Conservation (phyloP, 208 protist species). For the Trypanosomatidae sp. region DNA sequence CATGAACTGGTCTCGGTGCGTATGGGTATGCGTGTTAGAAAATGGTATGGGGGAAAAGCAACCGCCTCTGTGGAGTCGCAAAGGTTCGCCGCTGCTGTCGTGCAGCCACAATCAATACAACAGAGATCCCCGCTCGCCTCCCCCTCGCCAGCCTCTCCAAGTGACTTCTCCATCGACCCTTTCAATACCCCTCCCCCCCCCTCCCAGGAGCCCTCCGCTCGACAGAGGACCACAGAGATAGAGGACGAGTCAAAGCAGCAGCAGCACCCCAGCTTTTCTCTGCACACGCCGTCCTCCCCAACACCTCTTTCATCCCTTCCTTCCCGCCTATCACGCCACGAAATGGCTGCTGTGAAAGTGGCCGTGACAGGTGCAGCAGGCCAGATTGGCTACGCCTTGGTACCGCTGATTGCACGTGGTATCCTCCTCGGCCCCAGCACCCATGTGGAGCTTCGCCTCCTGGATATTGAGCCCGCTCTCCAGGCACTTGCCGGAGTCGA, state of each 20-base stretch:
- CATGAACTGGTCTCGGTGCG: not conserved
- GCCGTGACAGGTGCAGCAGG: slow-evolving; percentile 96
- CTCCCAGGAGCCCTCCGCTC: not conserved
- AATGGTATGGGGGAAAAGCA: not conserved
- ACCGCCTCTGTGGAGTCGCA: not conserved
- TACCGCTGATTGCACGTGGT: slow-evolving; percentile 94
- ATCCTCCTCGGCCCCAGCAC: slow-evolving; percentile 89
- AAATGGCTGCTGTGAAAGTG: slow-evolving; percentile 49
- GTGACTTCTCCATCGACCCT: not conserved
- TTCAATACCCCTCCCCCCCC: not conserved
- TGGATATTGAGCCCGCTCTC: slow-evolving; percentile 86
- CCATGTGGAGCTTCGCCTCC: slow-evolving; percentile 91
- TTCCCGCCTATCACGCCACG: not conserved
- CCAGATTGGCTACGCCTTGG: slow-evolving; percentile 95
- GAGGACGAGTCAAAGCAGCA: not conserved
- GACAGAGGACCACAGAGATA: not conserved
- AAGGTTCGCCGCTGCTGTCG: not conserved
- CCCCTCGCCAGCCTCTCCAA: not conserved
- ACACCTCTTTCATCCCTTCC: not conserved
- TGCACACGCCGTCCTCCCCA: not conserved
- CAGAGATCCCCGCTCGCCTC: not conserved
- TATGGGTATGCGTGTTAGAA: not conserved
- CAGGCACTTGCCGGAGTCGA: slow-evolving; percentile 81
- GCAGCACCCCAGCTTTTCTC: not conserved
- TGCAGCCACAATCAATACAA: not conserved